Evolutionary conservation across 129 eudicot genomes (phyloP), one percentile per base, ranked within the genome.

Genomic region (Erigeron canadensis): DNA sequence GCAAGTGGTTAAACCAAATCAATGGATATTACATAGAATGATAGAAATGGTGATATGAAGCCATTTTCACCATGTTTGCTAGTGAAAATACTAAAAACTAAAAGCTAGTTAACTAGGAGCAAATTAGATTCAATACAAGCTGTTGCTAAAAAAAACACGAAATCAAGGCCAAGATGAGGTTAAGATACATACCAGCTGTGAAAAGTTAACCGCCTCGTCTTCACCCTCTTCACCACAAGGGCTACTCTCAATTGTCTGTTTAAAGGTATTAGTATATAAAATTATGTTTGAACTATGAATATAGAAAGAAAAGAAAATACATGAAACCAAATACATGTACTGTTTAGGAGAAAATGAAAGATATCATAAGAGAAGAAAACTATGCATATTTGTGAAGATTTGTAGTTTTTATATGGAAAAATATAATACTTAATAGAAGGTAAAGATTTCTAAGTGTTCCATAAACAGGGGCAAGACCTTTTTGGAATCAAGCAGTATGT

Each of bases 231-330:
- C 94, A 64, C 96, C 95, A 78, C 87, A 90, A 44, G 96, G 89
- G 79, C 97, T 94, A 70, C 99, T 94, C 87, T 94, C 99, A 74
- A 90, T 81, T 45, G 99, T 90, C 97, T 94, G 90, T 75, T 68
- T 43, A 79, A 63, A 81, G 74, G 64, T 19, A 66, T 43, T 72
- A 65, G 10, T 72, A 67, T 8, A 71, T 12, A 28, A 17, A 61
- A 73, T 28, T 7, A 37, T 16, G 47, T 60, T 41, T 37, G 39
- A 44, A 50, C 16, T 73, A 18, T 28, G 3, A 28, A 28, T 28
- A 28, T 1, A 23, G 1, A 23, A 28, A 28, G 15, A 10, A 72
- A 59, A 44, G 38, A 51, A 19, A 61, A 61, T 45, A 18, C 47
- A n/a, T 13, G 17, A 34, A 34, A 19, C 51, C 46, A 63, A 37